Evolutionary conservation across 805 yeast species (phyloP).

Genomic region (Ascoidea rubescens): DNA sequence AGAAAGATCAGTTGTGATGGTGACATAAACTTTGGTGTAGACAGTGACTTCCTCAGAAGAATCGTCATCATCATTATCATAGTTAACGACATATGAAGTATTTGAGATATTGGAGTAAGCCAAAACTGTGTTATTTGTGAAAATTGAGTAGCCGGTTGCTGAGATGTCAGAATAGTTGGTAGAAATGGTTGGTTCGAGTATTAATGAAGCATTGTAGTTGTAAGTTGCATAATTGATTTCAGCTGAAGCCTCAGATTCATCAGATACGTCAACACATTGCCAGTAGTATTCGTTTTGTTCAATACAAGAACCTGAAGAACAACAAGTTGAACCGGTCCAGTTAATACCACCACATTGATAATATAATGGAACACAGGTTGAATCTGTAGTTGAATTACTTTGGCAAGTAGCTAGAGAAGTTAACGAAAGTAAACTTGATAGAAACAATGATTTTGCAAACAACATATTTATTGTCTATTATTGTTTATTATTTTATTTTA

Average conservation of each 20-base stretch:
- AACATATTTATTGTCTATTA: background rate
- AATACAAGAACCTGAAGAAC: constrained; percentile 15
- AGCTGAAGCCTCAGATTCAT: background rate
- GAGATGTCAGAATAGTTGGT: background rate
- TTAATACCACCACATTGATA: constrained; percentile 15
- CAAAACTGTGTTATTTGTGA: background rate
- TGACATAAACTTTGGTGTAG: background rate
- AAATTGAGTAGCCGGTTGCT: background rate
- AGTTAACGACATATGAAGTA: background rate
- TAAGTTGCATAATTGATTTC: background rate
- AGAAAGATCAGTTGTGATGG: background rate
- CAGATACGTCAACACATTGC: constrained; percentile 12
- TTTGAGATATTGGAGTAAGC: background rate
- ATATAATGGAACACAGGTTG: constrained; percentile 6
- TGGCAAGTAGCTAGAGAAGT: background rate
- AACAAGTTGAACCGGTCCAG: constrained; percentile 12
- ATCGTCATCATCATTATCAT: background rate
- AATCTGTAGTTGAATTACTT: constrained; percentile 1
- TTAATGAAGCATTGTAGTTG: background rate
- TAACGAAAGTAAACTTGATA: too few species aligned
- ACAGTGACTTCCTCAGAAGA: background rate
- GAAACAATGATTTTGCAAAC: too few species aligned
- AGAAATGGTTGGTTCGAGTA: background rate
- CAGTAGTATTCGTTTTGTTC: constrained; percentile 15
- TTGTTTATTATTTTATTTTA: too few species aligned